Conservation (phyloP, 1,284 basidiomycete species). For the Apiotrichum veenhuisii region DNA sequence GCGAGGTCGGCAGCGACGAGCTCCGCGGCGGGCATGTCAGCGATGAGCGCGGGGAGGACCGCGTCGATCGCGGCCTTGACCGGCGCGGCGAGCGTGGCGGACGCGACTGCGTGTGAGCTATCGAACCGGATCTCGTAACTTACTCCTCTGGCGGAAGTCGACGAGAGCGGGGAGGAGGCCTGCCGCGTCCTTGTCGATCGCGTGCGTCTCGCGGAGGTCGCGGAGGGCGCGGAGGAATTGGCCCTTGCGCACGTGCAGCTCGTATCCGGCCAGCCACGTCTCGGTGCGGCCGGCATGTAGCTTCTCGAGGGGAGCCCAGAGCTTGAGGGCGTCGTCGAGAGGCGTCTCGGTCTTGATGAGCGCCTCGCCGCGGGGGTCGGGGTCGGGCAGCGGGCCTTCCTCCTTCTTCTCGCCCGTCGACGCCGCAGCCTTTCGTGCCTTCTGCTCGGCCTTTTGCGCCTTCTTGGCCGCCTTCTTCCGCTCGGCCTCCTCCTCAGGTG, state of each 20-base stretch:
- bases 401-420: conserved; percentile 69
- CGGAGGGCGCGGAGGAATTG: conserved; percentile 74
- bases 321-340: conserved; percentile 70
- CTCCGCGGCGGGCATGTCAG: conserved; percentile 54
- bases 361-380: conserved; percentile 77
- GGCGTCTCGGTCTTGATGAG: conserved; percentile 64
- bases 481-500: conserved; percentile 49
- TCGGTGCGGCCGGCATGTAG: conserved; percentile 59
- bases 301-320: conserved; percentile 64
- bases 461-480: conserved; percentile 71
- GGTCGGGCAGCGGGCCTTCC: conserved; percentile 59
- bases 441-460: conserved; percentile 85
- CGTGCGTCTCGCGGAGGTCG: conserved; percentile 63
- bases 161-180: conserved; percentile 68
- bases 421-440: conserved; percentile 61
- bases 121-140: neutral
- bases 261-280: conserved; percentile 72
- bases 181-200: conserved; percentile 60
- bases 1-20: conserved; percentile 63
- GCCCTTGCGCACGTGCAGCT: conserved; percentile 73
- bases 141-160: conserved; percentile 56
- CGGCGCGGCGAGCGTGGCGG: conserved; percentile 40
- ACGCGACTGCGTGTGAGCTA: conserved; percentile 45
- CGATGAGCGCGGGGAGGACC: conserved; percentile 56
- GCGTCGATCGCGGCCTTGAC: conserved; percentile 36